These are phyloP conservation scores for Trichoderma koningii DNA, from an alignment of 2,329 filamentous ascomycete species.

Conservation along the genomic window DNA sequence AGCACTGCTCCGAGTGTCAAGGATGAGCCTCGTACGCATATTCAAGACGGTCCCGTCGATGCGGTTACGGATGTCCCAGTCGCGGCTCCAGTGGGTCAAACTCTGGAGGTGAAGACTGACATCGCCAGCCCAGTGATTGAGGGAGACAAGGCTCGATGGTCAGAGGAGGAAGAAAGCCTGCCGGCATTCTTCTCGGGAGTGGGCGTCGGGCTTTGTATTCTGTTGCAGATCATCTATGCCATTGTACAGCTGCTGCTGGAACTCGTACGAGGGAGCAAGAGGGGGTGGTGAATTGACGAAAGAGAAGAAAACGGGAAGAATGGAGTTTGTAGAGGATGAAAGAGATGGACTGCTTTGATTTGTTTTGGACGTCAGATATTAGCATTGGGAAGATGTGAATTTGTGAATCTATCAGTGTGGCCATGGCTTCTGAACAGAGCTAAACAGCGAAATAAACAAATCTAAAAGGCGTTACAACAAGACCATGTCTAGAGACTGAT, in stretches of 20 bases:
- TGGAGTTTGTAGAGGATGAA: background rate
- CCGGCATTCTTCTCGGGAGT: constrained; percentile 12
- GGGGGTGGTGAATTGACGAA: background rate
- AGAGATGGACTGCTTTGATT: too few relatives aligned
- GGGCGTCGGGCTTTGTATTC: background rate
- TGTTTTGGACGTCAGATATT: too few relatives aligned
- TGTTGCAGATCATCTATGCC: constrained; percentile 2
- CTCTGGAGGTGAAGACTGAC: background rate
- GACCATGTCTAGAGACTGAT: too few relatives aligned
- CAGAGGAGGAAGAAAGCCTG: background rate
- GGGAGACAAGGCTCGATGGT: background rate
- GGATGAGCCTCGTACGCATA: background rate
- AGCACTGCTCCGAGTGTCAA: background rate
- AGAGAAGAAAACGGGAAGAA: background rate
- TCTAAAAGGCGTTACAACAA: too few relatives aligned
- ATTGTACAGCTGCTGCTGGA: background rate
- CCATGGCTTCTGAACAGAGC: too few relatives aligned
- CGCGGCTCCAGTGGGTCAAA: background rate
- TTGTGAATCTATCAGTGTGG: too few relatives aligned
- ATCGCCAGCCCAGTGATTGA: background rate
- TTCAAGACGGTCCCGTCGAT: background rate
- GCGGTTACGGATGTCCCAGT: background rate
- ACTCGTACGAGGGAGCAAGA: background rate
- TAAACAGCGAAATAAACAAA: too few relatives aligned
- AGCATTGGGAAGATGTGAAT: too few relatives aligned